These are phyloP conservation scores for Candida verbasci DNA, from an alignment of 805 yeast species.

Conservation along the genomic window DNA sequence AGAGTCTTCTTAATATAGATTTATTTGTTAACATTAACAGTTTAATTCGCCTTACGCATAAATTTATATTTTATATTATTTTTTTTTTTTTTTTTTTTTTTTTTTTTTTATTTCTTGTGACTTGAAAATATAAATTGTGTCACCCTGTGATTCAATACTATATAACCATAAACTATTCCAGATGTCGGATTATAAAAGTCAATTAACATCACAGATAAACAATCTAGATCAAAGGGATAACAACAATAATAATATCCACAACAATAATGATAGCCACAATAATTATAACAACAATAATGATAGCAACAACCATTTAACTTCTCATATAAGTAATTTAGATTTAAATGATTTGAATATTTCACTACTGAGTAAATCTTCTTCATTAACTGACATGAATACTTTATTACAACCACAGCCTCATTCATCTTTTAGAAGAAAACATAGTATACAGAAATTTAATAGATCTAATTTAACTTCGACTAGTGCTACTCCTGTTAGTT, in stretches of 20 bases:
- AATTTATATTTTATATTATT: neutral
- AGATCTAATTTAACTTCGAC: slow-evolving; percentile 2
- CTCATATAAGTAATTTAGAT: slow-evolving; percentile 2
- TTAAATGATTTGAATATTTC: neutral
- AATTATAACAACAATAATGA: too few species aligned
- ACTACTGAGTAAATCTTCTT: neutral
- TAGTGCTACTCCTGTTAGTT: slow-evolving; percentile 5
- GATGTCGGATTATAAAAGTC: slow-evolving; percentile 3
- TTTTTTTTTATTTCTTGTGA: too few species aligned
- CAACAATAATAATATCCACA: too few species aligned
- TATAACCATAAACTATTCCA: too few species aligned
- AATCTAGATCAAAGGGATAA: too few species aligned
- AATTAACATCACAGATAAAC: neutral
- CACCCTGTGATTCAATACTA: too few species aligned
- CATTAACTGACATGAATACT: neutral
- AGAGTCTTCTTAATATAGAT: slow-evolving; percentile 15
- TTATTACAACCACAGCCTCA: slow-evolving; percentile 5
- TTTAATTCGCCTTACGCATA: too few species aligned
- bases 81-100: neutral
- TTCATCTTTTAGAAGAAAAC: slow-evolving; percentile 8
- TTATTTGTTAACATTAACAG: too few species aligned
- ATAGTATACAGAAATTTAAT: slow-evolving; percentile 3
- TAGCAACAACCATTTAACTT: neutral
- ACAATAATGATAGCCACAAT: too few species aligned
- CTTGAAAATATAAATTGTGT: too few species aligned